A percentile compares a stretch with the other conserved stretches of the same genome.
Evolutionary conservation across 202 grass and related monocot species (phyloP).

Genomic region (Cymbopogon flexuosus): DNA sequence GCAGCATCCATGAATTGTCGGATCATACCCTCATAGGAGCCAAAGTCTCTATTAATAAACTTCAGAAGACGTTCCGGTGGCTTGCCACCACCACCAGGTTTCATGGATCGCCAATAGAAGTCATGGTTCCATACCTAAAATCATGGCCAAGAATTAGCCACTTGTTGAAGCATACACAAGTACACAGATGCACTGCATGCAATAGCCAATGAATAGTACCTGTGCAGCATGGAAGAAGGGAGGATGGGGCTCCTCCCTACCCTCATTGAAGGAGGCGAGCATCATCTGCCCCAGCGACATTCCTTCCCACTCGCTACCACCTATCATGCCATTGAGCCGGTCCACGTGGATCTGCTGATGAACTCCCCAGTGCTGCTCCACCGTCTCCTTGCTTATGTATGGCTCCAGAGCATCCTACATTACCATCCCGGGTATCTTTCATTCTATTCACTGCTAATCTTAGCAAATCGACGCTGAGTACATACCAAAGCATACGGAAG

Average conservation of each 20-base stretch:
- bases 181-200: neutral
- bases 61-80: slow-evolving; percentile 49
- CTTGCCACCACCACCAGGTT: slow-evolving; percentile 55
- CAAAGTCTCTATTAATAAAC: slow-evolving; percentile 78
- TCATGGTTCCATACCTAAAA: slow-evolving; percentile 91
- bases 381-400: slow-evolving; percentile 70
- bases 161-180: neutral
- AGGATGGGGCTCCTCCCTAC: slow-evolving; percentile 50
- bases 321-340: slow-evolving; percentile 61
- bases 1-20: slow-evolving; percentile 61
- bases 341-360: slow-evolving; percentile 59
- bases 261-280: slow-evolving; percentile 63
- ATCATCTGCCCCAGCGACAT: slow-evolving; percentile 73
- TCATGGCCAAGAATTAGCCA: neutral
- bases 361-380: slow-evolving; percentile 68
- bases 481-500: slow-evolving; percentile 59
- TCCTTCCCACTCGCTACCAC: slow-evolving; percentile 59
- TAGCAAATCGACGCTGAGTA: neutral
- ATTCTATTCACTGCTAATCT: neutral
- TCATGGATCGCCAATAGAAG: slow-evolving; percentile 86
- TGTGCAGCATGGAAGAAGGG: slow-evolving; percentile 70
- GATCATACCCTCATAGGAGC: slow-evolving; percentile 62
- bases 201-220: slow-evolving; percentile 18
- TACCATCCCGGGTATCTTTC: neutral
- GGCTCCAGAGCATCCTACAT: slow-evolving; percentile 73